These are phyloP conservation scores for Clavispora santaluciae DNA, from an alignment of 805 yeast genomes.

Conservation along the genomic window DNA sequence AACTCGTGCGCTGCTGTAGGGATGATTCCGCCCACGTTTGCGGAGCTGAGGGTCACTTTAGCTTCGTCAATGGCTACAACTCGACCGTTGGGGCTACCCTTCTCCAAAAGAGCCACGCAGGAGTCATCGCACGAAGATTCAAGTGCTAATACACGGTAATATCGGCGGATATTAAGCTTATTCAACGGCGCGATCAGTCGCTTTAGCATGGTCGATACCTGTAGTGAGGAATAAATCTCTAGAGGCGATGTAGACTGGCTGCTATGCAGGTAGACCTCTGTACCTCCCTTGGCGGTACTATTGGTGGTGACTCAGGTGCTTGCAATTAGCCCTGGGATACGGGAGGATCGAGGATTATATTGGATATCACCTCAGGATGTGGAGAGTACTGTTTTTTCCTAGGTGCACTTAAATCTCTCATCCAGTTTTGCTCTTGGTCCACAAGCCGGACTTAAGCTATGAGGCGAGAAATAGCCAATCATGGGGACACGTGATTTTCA, in stretches of 20 bases:
- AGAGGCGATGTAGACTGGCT: no score
- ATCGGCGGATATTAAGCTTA: slow-evolving; percentile 13
- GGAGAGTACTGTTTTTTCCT: no score
- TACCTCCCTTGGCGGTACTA: background rate
- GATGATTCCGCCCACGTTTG: slow-evolving; percentile 72
- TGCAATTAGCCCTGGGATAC: no score
- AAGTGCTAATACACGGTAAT: slow-evolving; percentile 71
- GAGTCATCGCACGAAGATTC: slow-evolving; percentile 96
- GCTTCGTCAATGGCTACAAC: slow-evolving; percentile 54
- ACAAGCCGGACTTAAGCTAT: no score
- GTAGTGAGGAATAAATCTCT: background rate
- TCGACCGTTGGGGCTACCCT: slow-evolving; percentile 30
- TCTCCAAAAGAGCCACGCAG: slow-evolving; percentile 73
- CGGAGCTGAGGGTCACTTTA: slow-evolving; percentile 64
- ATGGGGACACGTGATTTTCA: no score
- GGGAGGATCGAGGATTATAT: no score
- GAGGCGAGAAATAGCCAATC: background rate
- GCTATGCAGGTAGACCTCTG: no score
- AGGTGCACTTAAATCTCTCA: no score
- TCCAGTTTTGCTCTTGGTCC: no score
- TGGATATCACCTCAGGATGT: no score
- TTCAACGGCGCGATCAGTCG: background rate
- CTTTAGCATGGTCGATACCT: background rate
- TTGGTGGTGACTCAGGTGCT: background rate
- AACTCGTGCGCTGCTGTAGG: slow-evolving; percentile 82